These are phyloP conservation scores for Pachyrhizus erosus DNA, from an alignment of 306 rosid genomes.

Conservation along the genomic window DNA sequence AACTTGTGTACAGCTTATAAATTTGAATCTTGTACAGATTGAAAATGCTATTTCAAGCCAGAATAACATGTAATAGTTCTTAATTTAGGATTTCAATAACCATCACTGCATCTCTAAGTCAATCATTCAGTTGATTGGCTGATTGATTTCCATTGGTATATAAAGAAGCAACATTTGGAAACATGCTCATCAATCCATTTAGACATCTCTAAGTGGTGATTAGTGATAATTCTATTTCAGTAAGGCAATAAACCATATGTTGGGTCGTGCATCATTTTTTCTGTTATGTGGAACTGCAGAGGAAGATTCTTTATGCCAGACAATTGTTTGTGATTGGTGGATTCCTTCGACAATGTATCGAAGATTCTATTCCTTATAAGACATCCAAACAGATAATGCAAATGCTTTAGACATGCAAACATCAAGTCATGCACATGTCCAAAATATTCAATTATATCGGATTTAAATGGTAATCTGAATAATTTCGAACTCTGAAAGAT, in stretches of 20 bases:
- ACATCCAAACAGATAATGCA: not conserved
- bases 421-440: not conserved
- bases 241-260: not conserved
- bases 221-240: not conserved
- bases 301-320: not conserved
- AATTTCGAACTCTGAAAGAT: not conserved
- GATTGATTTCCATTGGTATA: not conserved
- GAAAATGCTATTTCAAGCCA: not conserved
- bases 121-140: not conserved
- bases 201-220: not conserved
- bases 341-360: not conserved
- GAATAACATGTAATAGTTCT: not conserved
- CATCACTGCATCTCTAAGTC: not conserved
- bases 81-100: not conserved
- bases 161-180: not conserved
- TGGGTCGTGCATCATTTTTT: not conserved
- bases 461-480: conserved; percentile 5
- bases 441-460: not conserved
- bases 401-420: not conserved
- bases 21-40: not conserved
- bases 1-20: not conserved
- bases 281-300: not conserved
- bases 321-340: not conserved
- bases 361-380: not conserved
- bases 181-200: not conserved